phyloP scores from a whole-genome alignment of 345 rosid species.

The Camelina laxa region DNA sequence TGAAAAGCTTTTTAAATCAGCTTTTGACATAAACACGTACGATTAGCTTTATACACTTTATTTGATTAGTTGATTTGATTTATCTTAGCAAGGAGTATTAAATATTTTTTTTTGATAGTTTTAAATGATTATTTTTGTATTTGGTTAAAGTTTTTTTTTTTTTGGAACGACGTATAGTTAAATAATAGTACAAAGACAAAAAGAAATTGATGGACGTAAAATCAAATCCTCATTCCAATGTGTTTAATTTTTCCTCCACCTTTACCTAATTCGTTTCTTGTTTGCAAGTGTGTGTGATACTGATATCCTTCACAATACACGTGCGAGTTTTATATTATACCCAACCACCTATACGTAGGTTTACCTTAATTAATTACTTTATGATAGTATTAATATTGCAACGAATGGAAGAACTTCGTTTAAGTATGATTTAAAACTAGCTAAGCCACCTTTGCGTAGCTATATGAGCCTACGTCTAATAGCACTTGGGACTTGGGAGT shows the following conservation, averaged over 20 bases:
- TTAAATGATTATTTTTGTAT: neutral
- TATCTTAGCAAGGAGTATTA: neutral
- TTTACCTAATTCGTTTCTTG: conserved; percentile 34
- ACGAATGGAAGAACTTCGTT: neutral
- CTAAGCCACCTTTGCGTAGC: neutral
- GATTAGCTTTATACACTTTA: conserved; percentile 10
- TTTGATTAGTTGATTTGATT: neutral
- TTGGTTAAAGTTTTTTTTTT: neutral
- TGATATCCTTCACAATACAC: conserved; percentile 10
- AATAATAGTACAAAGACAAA: conserved; percentile 20
- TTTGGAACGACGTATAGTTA: conserved; percentile 22
- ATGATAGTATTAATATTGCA: neutral
- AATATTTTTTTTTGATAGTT: neutral
- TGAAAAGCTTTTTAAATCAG: neutral
- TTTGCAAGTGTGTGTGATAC: conserved; percentile 30
- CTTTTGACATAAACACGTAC: conserved; percentile 22
- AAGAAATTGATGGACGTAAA: conserved; percentile 35
- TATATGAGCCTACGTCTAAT: neutral
- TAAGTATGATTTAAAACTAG: neutral
- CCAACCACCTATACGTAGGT: conserved; percentile 5
- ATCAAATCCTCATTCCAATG: conserved; percentile 46
- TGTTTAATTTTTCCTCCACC: neutral
- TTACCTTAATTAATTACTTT: conserved; percentile 6
- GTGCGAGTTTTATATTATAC: conserved; percentile 7
- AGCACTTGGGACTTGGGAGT: neutral